Evolutionary conservation across 345 rosid species (phyloP), one percentile per base, ranked within the genome.

Genomic region (Luvunga scandens): DNA sequence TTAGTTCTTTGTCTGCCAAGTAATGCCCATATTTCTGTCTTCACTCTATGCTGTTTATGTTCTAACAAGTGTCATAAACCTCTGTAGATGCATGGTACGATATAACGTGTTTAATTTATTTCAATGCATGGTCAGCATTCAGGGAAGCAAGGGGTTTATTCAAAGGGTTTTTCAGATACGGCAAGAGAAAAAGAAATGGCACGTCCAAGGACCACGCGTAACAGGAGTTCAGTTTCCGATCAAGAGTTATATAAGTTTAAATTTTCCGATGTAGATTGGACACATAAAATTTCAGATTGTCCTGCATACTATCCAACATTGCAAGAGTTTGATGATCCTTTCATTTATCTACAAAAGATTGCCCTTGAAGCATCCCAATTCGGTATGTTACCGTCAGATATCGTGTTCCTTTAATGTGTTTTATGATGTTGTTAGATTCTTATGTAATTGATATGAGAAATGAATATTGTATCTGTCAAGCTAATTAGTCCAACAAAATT

Each of bases 271-370:
- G 59, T 85, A 4, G 86, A 88, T 22, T 91, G 95, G 93, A 86
- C 80, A 14, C 86, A 91, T 50, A 66, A 77, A 73, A 87, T 89
- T 57, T 82, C 85, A 7, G 88, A 84, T 72, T 91, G 95, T 68
- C 93, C 91, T 57, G 89, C 85, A 3, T 91, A 83, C 77, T 31
- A 16, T 75, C 95, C 93, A 25, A 79, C 91, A 28, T 80, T 78
- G 78, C 91, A 87, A 71, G 90, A 91, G 77, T 87, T 91, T 79
- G 85, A 86, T 78, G 91, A 89, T 79, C 95, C 93, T 19, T 79
- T 91, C 65, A 72, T 79, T 73, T 91, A 81, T 81, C 76, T 88
- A 39, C 89, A 87, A 67, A 84, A 80, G 80, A 86, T 91, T 76
- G 87, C 91, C 42, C 90, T 85, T 18, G 76, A 88, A 66, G 95